These are phyloP conservation scores for Escallonia herrerae DNA, from an alignment of 129 eudicot genomes.

Conservation along the genomic window DNA sequence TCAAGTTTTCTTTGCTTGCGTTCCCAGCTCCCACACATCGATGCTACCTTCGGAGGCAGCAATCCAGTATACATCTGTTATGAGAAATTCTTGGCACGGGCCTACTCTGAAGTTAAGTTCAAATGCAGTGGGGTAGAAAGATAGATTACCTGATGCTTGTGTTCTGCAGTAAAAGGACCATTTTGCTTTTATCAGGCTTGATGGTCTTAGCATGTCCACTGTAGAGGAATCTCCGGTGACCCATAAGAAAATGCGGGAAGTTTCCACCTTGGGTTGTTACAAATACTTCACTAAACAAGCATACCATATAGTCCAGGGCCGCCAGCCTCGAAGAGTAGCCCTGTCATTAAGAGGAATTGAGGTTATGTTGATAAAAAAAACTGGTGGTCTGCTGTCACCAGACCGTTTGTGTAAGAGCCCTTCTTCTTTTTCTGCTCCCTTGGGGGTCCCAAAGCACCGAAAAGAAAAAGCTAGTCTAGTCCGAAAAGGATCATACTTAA, in stretches of 20 bases:
- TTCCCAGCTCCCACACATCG: neutral
- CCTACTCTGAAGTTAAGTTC: neutral
- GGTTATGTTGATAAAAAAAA: no score
- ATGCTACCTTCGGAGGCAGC: no score
- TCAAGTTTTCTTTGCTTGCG: neutral
- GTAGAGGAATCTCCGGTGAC: constrained; percentile 68
- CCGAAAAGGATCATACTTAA: no score
- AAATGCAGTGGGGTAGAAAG: neutral
- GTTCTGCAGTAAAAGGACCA: constrained; percentile 66
- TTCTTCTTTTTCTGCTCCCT: no score
- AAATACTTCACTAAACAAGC: constrained; percentile 84
- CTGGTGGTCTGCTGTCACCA: no score
- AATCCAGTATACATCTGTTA: no score
- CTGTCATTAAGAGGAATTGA: constrained; percentile 17
- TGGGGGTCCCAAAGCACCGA: no score
- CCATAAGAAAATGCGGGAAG: constrained; percentile 93
- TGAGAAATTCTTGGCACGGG: neutral
- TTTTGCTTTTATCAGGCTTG: constrained; percentile 76
- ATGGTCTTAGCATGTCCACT: constrained; percentile 79
- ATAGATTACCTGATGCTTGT: constrained; percentile 51
- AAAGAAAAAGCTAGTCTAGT: no score
- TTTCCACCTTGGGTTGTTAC: constrained; percentile 95
- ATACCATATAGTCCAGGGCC: constrained; percentile 82
- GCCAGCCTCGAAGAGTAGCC: constrained; percentile 86
- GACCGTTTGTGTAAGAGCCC: no score